Evolutionary conservation across 768 basidiomycete genomes (phyloP).

Genomic region (Russula earlei): DNA sequence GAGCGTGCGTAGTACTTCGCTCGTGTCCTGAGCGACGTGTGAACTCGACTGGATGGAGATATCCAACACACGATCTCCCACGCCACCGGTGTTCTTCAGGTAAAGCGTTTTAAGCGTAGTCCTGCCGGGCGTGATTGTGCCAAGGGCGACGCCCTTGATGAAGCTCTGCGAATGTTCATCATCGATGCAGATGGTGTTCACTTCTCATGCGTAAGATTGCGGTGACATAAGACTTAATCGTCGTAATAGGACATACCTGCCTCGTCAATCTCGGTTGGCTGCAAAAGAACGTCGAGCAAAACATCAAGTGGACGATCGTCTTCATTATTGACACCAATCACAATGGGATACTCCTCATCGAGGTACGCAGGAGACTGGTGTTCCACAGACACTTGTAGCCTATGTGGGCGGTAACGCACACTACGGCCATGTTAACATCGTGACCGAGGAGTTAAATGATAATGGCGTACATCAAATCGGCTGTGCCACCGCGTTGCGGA

Average conservation of each 20-base stretch:
- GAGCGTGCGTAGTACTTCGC: constrained; percentile 61
- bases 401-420: constrained; percentile 54
- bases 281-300: constrained; percentile 64
- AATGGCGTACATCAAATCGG: constrained; percentile 38
- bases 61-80: constrained; percentile 69
- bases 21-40: constrained; percentile 26
- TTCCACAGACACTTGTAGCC: constrained; percentile 42
- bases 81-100: constrained; percentile 49
- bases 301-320: constrained; percentile 66
- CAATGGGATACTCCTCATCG: constrained; percentile 72
- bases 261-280: constrained; percentile 69
- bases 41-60: constrained; percentile 64
- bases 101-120: constrained; percentile 52
- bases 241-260: constrained; percentile 39
- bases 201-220: constrained; percentile 27
- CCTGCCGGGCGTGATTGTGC: constrained; percentile 49
- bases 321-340: constrained; percentile 56
- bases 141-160: constrained; percentile 65
- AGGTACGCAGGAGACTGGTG: constrained; percentile 67
- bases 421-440: constrained; percentile 28
- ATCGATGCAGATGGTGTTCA: constrained; percentile 52
- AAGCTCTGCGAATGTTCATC: constrained; percentile 58
- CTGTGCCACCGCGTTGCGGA: constrained; percentile 37
- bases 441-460: not conserved
- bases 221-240: not conserved